A percentile compares a stretch with the other conserved stretches of the same genome.
phyloP scores from a whole-genome alignment of 179 eudicot species.

The Corrigiola litoralis region DNA sequence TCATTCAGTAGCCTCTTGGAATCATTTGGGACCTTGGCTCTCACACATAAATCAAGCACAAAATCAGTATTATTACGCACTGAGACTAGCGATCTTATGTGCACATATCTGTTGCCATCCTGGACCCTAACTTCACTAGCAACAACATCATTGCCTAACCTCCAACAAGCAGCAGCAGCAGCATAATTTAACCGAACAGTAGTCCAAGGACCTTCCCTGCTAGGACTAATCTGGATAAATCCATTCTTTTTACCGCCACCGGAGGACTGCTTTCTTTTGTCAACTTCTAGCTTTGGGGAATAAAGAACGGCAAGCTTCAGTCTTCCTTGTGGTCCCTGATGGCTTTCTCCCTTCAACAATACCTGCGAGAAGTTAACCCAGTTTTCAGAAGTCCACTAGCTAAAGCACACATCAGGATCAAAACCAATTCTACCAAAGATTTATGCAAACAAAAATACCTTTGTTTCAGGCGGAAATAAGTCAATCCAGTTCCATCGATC shows the following conservation, averaged over 20 bases:
- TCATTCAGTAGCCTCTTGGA: slow-evolving; percentile 28
- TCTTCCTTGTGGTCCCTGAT: slow-evolving; percentile 41
- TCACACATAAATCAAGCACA: slow-evolving; percentile 71
- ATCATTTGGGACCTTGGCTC: slow-evolving; percentile 36
- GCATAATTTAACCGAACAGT: slow-evolving; percentile 79
- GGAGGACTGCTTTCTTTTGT: slow-evolving; percentile 30
- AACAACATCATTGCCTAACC: slow-evolving; percentile 79
- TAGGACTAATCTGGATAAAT: slow-evolving; percentile 82
- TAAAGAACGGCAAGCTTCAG: slow-evolving; percentile 61
- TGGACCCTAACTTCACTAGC: slow-evolving; percentile 86
- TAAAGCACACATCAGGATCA: not conserved
- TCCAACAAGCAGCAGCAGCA: slow-evolving; percentile 95
- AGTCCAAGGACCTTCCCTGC: slow-evolving; percentile 93
- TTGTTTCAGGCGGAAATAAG: slow-evolving; percentile 49
- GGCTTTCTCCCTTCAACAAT: slow-evolving; percentile 22
- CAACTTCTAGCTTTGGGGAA: slow-evolving; percentile 47
- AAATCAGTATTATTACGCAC: slow-evolving; percentile 74
- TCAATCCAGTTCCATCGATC: slow-evolving; percentile 58
- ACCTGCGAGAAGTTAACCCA: slow-evolving; percentile 31
- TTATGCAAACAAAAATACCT: slow-evolving; percentile 29
- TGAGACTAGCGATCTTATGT: slow-evolving; percentile 83
- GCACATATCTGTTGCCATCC: slow-evolving; percentile 85
- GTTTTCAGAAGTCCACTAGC: slow-evolving; percentile 1
- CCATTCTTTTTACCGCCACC: slow-evolving; percentile 48
- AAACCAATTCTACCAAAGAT: not conserved